Evolutionary conservation across 441 rosid species (phyloP), one percentile per base, ranked within the genome.

Genomic region (Adansonia rubrostipa): DNA sequence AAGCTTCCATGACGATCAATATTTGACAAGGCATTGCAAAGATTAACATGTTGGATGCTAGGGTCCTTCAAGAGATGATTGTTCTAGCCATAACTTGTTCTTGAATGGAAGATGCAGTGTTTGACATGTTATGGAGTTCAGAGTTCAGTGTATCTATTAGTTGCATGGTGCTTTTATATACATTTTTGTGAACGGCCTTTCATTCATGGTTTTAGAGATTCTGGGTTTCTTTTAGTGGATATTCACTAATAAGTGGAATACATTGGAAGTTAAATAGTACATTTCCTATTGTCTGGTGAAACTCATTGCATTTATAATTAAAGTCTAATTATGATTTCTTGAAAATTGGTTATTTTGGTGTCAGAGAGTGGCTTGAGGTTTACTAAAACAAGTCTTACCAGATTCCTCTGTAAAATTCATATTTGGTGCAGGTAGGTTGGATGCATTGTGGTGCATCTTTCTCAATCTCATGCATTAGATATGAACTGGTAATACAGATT

Each of bases 11-110:
- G 71, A 66, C 20, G 45, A 44, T 67, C 51, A 36, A 44, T 67
- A 67, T 67, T n/a, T 44, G 42, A 60, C 66, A 10, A 61, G 40
- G 65, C 9, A 61, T 61, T 24, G 40, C 6, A 24, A 11, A 4
- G 36, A 10, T 56, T 53, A 53, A 53, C 58, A 58, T 20, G 63
- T 8, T n/a, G 70, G 70, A 40, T 40, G 70, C 14, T 42, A n/a
- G 51, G 28, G 71, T 17, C 15, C 70, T 65, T 17, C n/a, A 15
- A 62, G 42, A 40, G 50, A 65, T 7, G 70, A 17, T 36, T 65
- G 69, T 64, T 64, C 69, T 64, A 15, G 69, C 69, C 15, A 48
- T 36, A 36, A 6, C 69, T 63, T 36, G 47, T 64, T 57, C 61
- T 17, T 57, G 61, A 22, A 10, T 15, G 68, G 47, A 33, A 64